Evolutionary conservation across 1,139 yeast genomes (phyloP), one percentile per base, ranked within the genome.

Genomic region (Nakaseomyces nivariensis): DNA sequence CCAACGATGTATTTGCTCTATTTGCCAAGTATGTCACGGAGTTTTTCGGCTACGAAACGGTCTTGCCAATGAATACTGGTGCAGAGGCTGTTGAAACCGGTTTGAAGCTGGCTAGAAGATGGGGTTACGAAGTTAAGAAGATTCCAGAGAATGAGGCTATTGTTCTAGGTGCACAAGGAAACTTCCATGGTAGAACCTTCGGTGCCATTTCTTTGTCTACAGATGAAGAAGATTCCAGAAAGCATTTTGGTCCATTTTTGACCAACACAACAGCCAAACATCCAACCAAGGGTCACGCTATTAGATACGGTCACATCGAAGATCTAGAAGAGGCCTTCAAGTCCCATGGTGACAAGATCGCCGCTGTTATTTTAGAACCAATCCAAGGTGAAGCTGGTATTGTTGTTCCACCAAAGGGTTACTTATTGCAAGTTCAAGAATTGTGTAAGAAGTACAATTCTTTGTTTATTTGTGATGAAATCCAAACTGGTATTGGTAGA

Each of bases 321-420:
- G 97, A 90, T 65, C 80, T 90, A 51, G 94, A 88, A 69, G 75
- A 75, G 63, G 96, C 95, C 1, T 82, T 88, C 64, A 73, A 76
- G 58, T 80, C 80, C 52, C 92, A 95, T 32, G 97, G 97, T 56
- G 94, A 86, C 68, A 84, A 82, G 67, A 81, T 90, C 58, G 96
- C 96, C 43, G 97, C 96, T 42, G 81, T 90, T 58, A 73, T 90
- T 58, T 79, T 90, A 59, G 98, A 90, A 72, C 97, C 97, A 55
- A 90, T 90, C 63, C 98, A 90, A 71, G 98, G 98, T 67, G 98
- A 90, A 70, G 98, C 98, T 37, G 98, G 97, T 61, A 90, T 90
- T 58, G 95, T 90, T 37, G 96, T 90, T 29, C 97, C 97, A 49
- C 95, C 94, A 56, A 72, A 70, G 50, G 95, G 79, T 62, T 90